Evolutionary conservation across 192 early-diverging fungal genomes (phyloP), one percentile per base, ranked within the genome.

Genomic region (Entophlyctis luteolus): DNA sequence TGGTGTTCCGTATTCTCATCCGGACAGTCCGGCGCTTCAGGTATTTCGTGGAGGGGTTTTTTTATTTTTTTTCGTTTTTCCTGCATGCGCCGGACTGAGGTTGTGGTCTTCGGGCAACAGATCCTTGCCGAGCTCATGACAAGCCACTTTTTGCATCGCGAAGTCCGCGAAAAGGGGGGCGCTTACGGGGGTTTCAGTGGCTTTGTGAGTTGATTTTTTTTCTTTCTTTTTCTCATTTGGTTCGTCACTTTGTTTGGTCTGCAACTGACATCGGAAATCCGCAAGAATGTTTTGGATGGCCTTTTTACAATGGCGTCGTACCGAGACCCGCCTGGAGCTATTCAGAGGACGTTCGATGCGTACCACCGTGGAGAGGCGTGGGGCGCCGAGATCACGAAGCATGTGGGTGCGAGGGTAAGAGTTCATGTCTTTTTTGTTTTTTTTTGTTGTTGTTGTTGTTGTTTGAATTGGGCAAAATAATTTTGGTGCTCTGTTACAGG

Each of bases 101-200:
- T 45, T 45, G 20, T 45, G 14, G 42, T 16, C 14, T 45, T 45
- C 14, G 20, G 42, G 42, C 14, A 12, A n/a, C 59, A 82, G 76
- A 67, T 89, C 4, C 72, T 96, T 25, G 85, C 90, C 2, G 91
- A 90, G 8, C 77, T 96, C 29, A 82, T 96, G 80, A 93, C 91
- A 18, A 82, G 86, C 63, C 80, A 91, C 65, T 95, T 82, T 74
- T 74, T 98, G n/a, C 95, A 98, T 75, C 91, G 93, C 46, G 95
- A 98, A 77, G 90, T 98, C 50, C 88, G 95, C 68, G 95, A 98
- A 70, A 93, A 91, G 81, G 93, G 93, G 70, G 95, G 95, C 29
- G 95, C 95, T 2, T 98, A 98, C 74, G 93, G 94, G 27, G 95
- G 91, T n/a, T 93, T 93, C 10, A 86, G 92, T 1, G 59, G 69